Conservation (phyloP, 495 filamentous ascomycete species). For the Platismatia glauca region DNA sequence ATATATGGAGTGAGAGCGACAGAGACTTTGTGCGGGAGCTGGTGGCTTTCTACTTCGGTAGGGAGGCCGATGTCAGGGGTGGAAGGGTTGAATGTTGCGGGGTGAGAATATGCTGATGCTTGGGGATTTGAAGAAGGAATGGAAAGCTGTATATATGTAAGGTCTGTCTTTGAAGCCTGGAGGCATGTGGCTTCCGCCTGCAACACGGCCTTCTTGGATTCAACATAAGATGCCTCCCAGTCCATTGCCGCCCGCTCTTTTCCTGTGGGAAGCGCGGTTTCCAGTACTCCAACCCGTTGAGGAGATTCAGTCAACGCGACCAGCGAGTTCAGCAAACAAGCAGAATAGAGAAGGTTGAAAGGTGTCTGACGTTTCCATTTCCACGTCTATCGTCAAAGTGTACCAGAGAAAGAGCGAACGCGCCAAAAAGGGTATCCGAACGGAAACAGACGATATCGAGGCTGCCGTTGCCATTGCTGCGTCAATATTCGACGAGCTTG, state of each 20-base stretch:
- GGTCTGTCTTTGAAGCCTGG: background rate
- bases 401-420: too few species aligned
- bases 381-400: background rate
- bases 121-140: background rate
- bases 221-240: background rate
- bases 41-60: constrained; percentile 59
- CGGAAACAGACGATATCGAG: background rate
- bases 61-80: constrained; percentile 58
- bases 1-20: constrained; percentile 76
- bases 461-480: background rate
- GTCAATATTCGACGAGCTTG: constrained; percentile 53
- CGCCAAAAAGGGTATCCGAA: background rate
- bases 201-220: background rate
- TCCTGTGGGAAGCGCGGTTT: background rate
- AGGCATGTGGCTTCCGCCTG: background rate
- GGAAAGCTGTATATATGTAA: background rate
- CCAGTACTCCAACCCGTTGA: background rate
- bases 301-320: background rate
- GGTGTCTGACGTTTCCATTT: background rate
- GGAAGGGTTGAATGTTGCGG: constrained; percentile 74
- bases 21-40: constrained; percentile 62
- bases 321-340: background rate
- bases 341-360: background rate
- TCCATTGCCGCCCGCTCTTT: background rate
- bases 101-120: constrained; percentile 59